Conservation (phyloP, 2,329 filamentous ascomycete genomes). For the Mariannaea elegans region DNA sequence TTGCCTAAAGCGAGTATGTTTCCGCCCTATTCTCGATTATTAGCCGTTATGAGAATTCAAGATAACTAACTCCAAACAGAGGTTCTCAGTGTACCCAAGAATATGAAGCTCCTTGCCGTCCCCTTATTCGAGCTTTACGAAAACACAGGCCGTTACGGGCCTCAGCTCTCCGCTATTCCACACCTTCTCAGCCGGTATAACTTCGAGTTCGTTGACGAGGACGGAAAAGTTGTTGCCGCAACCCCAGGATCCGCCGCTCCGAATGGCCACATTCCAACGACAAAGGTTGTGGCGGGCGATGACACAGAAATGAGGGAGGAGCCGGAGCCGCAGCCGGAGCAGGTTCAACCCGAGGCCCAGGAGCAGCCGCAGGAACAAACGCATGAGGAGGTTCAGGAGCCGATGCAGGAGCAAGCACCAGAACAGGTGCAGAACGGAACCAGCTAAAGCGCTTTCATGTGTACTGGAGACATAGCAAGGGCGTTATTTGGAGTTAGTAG, state of each 20-base stretch:
- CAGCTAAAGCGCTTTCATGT: conserved; percentile 35
- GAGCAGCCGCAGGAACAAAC: neutral
- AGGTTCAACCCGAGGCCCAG: neutral
- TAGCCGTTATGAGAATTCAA: no score
- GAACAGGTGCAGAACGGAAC: conserved; percentile 44
- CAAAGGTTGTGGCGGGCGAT: conserved; percentile 71
- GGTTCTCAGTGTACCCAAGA: conserved; percentile 95
- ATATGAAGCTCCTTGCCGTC: conserved; percentile 98
- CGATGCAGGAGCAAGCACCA: neutral
- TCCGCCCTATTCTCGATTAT: neutral
- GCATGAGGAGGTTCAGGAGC: neutral
- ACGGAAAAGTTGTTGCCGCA: conserved; percentile 83
- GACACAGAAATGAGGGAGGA: conserved; percentile 69
- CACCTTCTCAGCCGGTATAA: conserved; percentile 95
- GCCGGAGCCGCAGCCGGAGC: neutral
- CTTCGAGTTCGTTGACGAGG: conserved; percentile 96
- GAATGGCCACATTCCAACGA: conserved; percentile 68
- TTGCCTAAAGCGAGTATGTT: conserved; percentile 84
- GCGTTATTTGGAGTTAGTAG: conserved; percentile 46
- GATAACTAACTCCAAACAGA: conserved; percentile 60
- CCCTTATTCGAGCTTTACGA: conserved; percentile 98
- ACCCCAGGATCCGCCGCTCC: conserved; percentile 76
- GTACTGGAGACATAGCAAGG: conserved; percentile 44
- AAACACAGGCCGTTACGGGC: conserved; percentile 93
- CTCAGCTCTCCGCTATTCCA: conserved; percentile 94